These are phyloP conservation scores for Auricularia heimuer DNA, from an alignment of 768 basidiomycete species.

Conservation along the genomic window DNA sequence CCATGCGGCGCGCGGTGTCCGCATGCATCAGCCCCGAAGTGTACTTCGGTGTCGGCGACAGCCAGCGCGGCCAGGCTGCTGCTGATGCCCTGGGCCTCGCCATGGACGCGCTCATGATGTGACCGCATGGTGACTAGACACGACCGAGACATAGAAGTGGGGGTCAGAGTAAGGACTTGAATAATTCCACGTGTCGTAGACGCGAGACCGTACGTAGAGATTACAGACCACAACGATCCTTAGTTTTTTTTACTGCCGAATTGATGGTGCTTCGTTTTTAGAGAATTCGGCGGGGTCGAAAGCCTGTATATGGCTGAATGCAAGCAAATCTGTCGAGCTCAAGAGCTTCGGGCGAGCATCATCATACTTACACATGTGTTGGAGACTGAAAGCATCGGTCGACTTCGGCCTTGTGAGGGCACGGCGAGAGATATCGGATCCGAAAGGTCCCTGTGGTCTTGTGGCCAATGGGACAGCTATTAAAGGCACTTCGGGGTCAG, in stretches of 20 bases:
- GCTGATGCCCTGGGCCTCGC: background rate
- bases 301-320: too few relatives aligned
- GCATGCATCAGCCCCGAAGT: constrained; percentile 90
- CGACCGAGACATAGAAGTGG: background rate
- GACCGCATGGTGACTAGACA: background rate
- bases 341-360: too few relatives aligned
- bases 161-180: background rate
- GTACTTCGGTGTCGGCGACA: constrained; percentile 47
- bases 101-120: background rate
- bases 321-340: too few relatives aligned
- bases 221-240: background rate
- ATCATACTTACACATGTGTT: too few relatives aligned
- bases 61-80: background rate
- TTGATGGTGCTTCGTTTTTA: too few relatives aligned
- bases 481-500: background rate
- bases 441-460: too few relatives aligned
- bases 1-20: constrained; percentile 92
- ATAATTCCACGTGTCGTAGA: constrained; percentile 1
- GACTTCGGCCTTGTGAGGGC: too few relatives aligned
- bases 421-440: too few relatives aligned
- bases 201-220: background rate
- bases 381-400: too few relatives aligned
- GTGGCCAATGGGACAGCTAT: too few relatives aligned
- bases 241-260: background rate
- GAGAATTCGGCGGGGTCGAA: too few relatives aligned